Conservation (phyloP, 1,284 basidiomycete species). For the Rhodotorula sp. region DNA sequence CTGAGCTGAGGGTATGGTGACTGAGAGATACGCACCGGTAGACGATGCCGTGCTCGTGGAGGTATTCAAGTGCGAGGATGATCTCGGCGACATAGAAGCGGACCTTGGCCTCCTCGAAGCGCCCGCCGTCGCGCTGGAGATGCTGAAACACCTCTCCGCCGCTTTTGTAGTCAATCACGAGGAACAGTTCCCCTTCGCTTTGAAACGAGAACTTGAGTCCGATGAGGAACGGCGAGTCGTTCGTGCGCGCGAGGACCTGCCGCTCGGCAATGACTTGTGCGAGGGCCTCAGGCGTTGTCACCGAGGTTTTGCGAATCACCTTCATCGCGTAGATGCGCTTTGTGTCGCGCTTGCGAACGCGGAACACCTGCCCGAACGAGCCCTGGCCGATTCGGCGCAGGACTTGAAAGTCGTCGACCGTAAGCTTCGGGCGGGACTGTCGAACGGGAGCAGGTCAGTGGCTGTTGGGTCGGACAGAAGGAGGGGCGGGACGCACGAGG, state of each 20-base stretch:
- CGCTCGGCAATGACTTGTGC: constrained; percentile 54
- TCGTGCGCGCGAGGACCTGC: constrained; percentile 51
- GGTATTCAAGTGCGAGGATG: constrained; percentile 47
- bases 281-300: constrained; percentile 48
- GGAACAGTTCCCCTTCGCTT: constrained; percentile 44
- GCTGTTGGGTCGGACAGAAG: constrained; percentile 26
- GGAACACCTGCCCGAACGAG: constrained; percentile 54
- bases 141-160: constrained; percentile 54
- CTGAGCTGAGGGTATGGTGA: too few species aligned
- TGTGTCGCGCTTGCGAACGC: constrained; percentile 54
- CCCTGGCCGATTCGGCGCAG: constrained; percentile 54
- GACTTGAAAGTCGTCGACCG: constrained; percentile 52
- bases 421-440: constrained; percentile 49
- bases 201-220: constrained; percentile 47
- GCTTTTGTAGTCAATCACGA: constrained; percentile 55
- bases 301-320: constrained; percentile 52
- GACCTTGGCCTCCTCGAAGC: constrained; percentile 47
- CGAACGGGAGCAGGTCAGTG: neutral
- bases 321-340: constrained; percentile 51
- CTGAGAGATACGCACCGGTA: constrained; percentile 44
- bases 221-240: constrained; percentile 54
- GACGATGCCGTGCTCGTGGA: constrained; percentile 47
- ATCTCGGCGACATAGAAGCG: constrained; percentile 50
- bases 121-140: constrained; percentile 48
- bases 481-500: constrained; percentile 38